phyloP scores from a whole-genome alignment of 495 filamentous ascomycete genomes.

The Penicillium angulare region DNA sequence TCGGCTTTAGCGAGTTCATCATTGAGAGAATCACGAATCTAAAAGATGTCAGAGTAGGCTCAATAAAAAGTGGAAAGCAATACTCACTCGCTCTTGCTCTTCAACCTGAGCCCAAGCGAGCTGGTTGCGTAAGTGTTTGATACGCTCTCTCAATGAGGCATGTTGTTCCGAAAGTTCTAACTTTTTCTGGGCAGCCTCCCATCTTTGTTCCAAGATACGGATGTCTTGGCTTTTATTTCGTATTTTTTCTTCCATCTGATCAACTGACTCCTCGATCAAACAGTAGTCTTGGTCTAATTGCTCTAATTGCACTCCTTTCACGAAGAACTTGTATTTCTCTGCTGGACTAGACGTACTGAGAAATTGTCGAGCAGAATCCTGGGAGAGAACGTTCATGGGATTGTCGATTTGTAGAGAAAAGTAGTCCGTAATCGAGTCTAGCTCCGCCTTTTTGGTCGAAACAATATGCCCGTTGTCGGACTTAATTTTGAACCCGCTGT shows the following conservation, averaged over 20 bases:
- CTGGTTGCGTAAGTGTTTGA: conserved; percentile 53
- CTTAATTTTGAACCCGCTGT: conserved; percentile 86
- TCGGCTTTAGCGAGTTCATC: conserved; percentile 35
- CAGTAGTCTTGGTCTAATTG: conserved; percentile 89
- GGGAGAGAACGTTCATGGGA: conserved; percentile 94
- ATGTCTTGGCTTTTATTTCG: conserved; percentile 48
- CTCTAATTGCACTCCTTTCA: conserved; percentile 92
- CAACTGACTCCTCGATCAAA: conserved; percentile 66
- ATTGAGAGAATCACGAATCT: conserved; percentile 35
- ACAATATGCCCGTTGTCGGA: conserved; percentile 64
- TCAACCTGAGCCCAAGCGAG: conserved; percentile 74
- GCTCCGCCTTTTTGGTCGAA: conserved; percentile 78
- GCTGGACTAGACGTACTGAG: conserved; percentile 75
- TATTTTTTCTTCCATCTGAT: conserved; percentile 65
- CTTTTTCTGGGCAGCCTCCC: conserved; percentile 48
- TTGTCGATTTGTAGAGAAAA: conserved; percentile 95
- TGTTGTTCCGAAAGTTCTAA: conserved; percentile 59
- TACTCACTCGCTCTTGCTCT: conserved; percentile 46
- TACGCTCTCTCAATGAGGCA: conserved; percentile 50
- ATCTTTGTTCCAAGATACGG: conserved; percentile 40
- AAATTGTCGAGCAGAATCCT: conserved; percentile 93
- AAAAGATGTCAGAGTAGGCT: conserved; percentile 1
- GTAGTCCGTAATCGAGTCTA: conserved; percentile 93
- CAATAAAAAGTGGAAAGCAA: background rate
- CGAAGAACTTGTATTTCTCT: conserved; percentile 95